These are phyloP conservation scores for Aethionema arabicum DNA, from an alignment of 345 rosid genomes.

Conservation along the genomic window DNA sequence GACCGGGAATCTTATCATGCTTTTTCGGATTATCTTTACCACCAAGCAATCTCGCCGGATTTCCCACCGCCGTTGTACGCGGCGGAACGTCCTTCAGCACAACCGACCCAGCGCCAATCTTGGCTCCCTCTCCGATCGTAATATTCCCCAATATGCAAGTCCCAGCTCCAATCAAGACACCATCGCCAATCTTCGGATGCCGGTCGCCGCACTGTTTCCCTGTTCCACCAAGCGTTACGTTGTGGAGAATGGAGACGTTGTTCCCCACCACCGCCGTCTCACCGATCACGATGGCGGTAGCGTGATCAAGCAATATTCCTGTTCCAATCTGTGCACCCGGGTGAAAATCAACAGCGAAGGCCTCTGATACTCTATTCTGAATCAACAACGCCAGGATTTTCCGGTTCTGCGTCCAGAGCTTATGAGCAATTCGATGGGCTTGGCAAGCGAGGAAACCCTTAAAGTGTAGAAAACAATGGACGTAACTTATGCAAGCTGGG, in stretches of 20 bases:
- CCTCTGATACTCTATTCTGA: slow-evolving; percentile 72
- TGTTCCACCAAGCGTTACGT: slow-evolving; percentile 89
- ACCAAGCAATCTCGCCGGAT: slow-evolving; percentile 87
- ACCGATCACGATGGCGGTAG: slow-evolving; percentile 78
- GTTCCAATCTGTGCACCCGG: slow-evolving; percentile 84
- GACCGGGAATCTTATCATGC: slow-evolving; percentile 77
- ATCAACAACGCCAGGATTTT: slow-evolving; percentile 61
- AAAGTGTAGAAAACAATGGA: slow-evolving; percentile 72
- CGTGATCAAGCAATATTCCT: slow-evolving; percentile 81
- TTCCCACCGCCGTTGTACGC: slow-evolving; percentile 84
- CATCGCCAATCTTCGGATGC: slow-evolving; percentile 95
- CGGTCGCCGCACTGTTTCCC: slow-evolving; percentile 83
- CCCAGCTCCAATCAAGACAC: slow-evolving; percentile 92
- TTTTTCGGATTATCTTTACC: slow-evolving; percentile 79
- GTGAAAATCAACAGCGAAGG: slow-evolving; percentile 86
- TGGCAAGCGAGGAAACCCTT: slow-evolving; percentile 82
- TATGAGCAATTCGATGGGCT: slow-evolving; percentile 77
- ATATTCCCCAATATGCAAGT: slow-evolving; percentile 89
- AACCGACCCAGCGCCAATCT: slow-evolving; percentile 90
- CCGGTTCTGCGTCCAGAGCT: slow-evolving; percentile 68
- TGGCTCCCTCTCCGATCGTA: slow-evolving; percentile 89
- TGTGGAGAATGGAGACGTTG: slow-evolving; percentile 83
- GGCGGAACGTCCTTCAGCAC: slow-evolving; percentile 82
- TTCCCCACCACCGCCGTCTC: slow-evolving; percentile 94
- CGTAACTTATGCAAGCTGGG: slow-evolving; percentile 79